A percentile compares a stretch with the other conserved stretches of the same genome.
phyloP scores from a whole-genome alignment of 2,329 filamentous ascomycete species.

The Stachybotrys chartarum region DNA sequence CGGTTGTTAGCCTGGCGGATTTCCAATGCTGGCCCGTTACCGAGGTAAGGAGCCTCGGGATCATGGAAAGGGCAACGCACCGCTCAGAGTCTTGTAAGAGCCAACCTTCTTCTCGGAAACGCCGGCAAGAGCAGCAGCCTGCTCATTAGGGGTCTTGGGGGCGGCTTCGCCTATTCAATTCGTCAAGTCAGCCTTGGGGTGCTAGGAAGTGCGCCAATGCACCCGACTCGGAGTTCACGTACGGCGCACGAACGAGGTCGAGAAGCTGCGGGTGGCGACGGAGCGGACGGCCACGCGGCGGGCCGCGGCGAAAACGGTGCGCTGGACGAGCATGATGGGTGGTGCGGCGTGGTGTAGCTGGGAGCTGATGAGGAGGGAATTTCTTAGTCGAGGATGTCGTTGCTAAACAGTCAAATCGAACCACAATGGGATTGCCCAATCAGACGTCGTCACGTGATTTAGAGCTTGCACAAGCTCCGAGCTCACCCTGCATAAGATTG shows the following conservation, averaged over 20 bases:
- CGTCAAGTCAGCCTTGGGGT: conserved; percentile 5
- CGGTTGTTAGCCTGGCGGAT: conserved; percentile 12
- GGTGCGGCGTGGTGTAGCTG: conserved; percentile 12
- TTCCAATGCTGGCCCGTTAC: conserved; percentile 7
- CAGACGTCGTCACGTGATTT: background rate
- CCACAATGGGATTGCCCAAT: background rate
- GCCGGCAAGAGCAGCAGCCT: conserved; percentile 26
- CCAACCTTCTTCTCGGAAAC: conserved; percentile 39
- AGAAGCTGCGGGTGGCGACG: conserved; percentile 50
- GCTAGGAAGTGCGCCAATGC: conserved; percentile 13
- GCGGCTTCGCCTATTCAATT: conserved; percentile 26
- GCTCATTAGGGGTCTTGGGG: conserved; percentile 25
- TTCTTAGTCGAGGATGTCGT: background rate
- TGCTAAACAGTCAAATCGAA: background rate
- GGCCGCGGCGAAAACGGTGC: conserved; percentile 52
- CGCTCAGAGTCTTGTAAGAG: conserved; percentile 36
- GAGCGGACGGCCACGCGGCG: conserved; percentile 50
- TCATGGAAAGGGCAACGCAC: conserved; percentile 29
- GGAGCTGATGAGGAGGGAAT: conserved; percentile 5
- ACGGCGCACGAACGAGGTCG: conserved; percentile 55
- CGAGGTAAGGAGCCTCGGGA: conserved; percentile 13
- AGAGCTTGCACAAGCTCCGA: background rate
- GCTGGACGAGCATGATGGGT: conserved; percentile 55
- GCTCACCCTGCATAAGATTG: background rate
- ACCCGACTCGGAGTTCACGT: conserved; percentile 19